These are phyloP conservation scores for Ophiocordyceps camponoti-floridani DNA, from an alignment of 2,329 filamentous ascomycete species.

Conservation along the genomic window DNA sequence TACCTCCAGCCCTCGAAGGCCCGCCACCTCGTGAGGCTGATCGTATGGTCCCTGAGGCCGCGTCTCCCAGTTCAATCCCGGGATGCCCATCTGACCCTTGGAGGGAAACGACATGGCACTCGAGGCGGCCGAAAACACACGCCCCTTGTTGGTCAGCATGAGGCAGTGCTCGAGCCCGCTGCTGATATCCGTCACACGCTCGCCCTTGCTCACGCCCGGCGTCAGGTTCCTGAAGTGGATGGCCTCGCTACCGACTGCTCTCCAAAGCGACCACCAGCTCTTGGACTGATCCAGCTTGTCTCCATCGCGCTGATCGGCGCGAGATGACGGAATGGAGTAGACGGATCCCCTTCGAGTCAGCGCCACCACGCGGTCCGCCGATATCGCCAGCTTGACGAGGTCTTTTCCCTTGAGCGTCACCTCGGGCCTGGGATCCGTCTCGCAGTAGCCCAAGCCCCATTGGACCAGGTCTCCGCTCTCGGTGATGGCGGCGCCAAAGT, in stretches of 20 bases:
- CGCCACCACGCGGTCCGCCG: slow-evolving; percentile 67
- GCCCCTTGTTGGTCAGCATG: slow-evolving; percentile 66
- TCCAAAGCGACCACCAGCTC: slow-evolving; percentile 58
- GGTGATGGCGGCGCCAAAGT: slow-evolving; percentile 71
- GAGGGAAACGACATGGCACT: slow-evolving; percentile 62
- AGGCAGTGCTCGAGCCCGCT: slow-evolving; percentile 75
- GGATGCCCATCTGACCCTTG: slow-evolving; percentile 73
- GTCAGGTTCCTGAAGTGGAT: slow-evolving; percentile 59
- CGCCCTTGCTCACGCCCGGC: slow-evolving; percentile 48
- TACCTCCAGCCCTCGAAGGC: slow-evolving; percentile 53
- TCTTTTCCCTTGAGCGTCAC: slow-evolving; percentile 69
- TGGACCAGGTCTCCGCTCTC: slow-evolving; percentile 81
- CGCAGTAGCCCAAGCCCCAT: slow-evolving; percentile 69
- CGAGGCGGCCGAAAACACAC: slow-evolving; percentile 76
- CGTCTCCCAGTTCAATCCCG: slow-evolving; percentile 63
- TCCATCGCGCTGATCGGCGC: slow-evolving; percentile 48
- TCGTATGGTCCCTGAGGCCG: slow-evolving; percentile 66
- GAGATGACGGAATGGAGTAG: slow-evolving; percentile 68
- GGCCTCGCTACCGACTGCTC: slow-evolving; percentile 11
- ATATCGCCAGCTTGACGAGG: slow-evolving; percentile 57
- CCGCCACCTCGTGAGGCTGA: slow-evolving; percentile 60
- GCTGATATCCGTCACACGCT: slow-evolving; percentile 56
- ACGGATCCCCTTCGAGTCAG: slow-evolving; percentile 58
- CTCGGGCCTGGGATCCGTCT: slow-evolving; percentile 42
- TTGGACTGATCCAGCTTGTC: slow-evolving; percentile 39